Conservation (phyloP, 495 filamentous ascomycete species). For the Letharia lupina region DNA sequence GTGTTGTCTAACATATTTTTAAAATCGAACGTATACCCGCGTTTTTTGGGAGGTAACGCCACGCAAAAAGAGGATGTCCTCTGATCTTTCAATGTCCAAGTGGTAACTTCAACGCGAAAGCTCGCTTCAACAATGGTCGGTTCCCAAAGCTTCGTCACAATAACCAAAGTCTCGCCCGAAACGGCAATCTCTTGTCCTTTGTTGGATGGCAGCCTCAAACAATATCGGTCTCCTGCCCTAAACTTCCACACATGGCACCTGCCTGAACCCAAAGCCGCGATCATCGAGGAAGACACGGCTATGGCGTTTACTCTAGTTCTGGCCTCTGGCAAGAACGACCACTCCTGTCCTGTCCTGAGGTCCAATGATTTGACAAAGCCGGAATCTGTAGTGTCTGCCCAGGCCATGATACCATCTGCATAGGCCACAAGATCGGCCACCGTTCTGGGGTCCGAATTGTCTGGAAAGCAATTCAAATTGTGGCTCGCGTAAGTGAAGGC, state of each 20-base stretch:
- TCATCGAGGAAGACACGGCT: constrained; percentile 3
- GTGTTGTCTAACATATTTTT: not conserved
- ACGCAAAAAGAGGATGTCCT: not conserved
- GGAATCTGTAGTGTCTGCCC: not conserved
- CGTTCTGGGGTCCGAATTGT: no score
- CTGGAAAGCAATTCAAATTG: no score
- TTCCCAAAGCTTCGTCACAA: not conserved
- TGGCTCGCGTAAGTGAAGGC: no score
- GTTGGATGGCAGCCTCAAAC: not conserved
- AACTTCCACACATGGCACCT: constrained; percentile 6
- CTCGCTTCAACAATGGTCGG: not conserved
- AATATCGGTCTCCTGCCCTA: not conserved
- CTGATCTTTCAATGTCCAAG: not conserved
- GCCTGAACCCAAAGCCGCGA: constrained; percentile 2
- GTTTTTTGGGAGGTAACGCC: not conserved
- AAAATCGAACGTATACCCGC: not conserved
- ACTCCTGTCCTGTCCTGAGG: not conserved
- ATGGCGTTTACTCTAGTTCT: not conserved
- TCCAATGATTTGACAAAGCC: not conserved
- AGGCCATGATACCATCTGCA: constrained; percentile 4
- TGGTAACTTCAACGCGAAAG: not conserved
- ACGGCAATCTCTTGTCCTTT: not conserved
- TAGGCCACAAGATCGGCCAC: not conserved
- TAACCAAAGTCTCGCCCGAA: constrained; percentile 1
- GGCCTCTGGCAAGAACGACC: not conserved